Percentiles rank a stretch among this genome's conserved stretches.
Conservation (phyloP, 2,329 filamentous ascomycete species). For the Laburnicola sp. region DNA sequence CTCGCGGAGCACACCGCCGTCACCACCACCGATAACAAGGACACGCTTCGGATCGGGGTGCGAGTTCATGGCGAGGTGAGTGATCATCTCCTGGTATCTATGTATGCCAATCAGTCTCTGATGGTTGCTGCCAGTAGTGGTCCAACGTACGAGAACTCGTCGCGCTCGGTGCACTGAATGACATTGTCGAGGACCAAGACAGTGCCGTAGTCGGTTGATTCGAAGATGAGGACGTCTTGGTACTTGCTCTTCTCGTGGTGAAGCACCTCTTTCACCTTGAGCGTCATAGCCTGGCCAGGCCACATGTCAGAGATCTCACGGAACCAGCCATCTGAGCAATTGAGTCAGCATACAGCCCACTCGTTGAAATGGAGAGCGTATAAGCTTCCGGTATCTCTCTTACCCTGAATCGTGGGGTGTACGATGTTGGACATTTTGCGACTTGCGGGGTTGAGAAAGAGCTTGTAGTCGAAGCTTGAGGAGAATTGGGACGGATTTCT, state of each 20-base stretch:
- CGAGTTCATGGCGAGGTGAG: conserved; percentile 96
- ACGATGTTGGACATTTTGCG: conserved; percentile 66
- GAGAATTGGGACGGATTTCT: neutral
- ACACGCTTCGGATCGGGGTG: conserved; percentile 99
- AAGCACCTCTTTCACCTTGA: conserved; percentile 85
- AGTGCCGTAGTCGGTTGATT: conserved; percentile 94
- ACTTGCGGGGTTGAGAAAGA: neutral
- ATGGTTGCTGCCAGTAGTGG: neutral
- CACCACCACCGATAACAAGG: conserved; percentile 95
- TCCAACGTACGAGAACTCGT: conserved; percentile 80
- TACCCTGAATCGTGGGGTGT: conserved; percentile 78
- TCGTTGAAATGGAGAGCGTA: neutral
- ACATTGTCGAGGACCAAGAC: conserved; percentile 98
- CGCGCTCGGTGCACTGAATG: conserved; percentile 97
- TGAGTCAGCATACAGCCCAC: conserved; percentile 6
- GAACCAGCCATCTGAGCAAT: conserved; percentile 92
- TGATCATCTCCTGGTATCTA: conserved; percentile 99
- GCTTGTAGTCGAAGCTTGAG: neutral
- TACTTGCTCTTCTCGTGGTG: conserved; percentile 99
- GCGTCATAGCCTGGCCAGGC: conserved; percentile 98
- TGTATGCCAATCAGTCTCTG: conserved; percentile 35
- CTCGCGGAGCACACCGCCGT: conserved; percentile 96
- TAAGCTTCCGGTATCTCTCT: conserved; percentile 1
- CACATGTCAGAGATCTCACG: conserved; percentile 98
- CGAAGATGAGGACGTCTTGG: conserved; percentile 98